Evolutionary conservation across 805 yeast genomes (phyloP), one percentile per base, ranked within the genome.

Genomic region (Metschnikowia matae): DNA sequence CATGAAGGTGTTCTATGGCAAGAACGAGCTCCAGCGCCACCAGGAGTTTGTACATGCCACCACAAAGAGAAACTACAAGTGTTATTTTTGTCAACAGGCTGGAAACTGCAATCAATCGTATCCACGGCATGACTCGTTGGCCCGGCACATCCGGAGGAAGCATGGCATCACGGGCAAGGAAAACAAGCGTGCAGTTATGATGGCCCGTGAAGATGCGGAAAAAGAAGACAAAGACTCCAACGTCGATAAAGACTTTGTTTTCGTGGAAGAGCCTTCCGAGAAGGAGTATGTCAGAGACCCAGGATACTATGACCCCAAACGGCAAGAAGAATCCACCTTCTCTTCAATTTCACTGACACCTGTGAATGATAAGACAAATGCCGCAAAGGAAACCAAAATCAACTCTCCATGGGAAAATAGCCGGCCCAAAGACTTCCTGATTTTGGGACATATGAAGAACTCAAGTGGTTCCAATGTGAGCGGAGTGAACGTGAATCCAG

Each of bases 31-130:
- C 42, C 61, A 70, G 36, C 58, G 77, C 50, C 78, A 73, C 58
- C 76, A 73, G 53, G 78, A 73, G 53, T 73, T 72, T 60, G 77
- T 73, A 20, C 78, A 73, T 59, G 78, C 77, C 11, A 70, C 76
- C 20, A 65, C 67, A 47, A 73, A 72, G 57, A 69, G 67, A 49
- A 67, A 73, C 13, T 73, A 68, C 60, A 67, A 69, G 50, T 73
- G 78, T 57, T 61, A 68, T 11, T 73, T 71, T 49, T 73, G 78
- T 56, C 41, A 36, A 26, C 48, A 46, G n/a, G 59, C 70, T 23
- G 55, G 63, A 40, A 62, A 55, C 48, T 71, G 72, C 4, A 66
- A 70, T 0, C 76, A 72, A 54, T 66, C 73, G 50, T 73, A 73
- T 51, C 77, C 77, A 1, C 59, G 77, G 17, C 76, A 73, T 53